phyloP scores from a whole-genome alignment of 2,329 filamentous ascomycete genomes.

The Ceratocystiopsis sp. region DNA sequence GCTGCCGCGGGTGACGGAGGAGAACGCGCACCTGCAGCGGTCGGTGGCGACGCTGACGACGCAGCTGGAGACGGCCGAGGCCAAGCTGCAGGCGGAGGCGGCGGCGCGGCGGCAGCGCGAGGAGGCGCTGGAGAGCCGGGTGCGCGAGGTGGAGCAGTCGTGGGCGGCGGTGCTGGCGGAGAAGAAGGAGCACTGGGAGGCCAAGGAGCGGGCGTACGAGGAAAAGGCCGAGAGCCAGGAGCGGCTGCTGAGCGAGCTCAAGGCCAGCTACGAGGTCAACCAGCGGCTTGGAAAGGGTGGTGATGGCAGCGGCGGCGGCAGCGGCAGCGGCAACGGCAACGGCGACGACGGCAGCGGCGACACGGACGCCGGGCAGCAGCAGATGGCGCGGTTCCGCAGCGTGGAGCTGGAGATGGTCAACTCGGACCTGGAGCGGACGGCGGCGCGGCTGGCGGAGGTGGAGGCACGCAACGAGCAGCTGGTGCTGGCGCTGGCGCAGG shows the following conservation, averaged over 20 bases:
- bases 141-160: slow-evolving; percentile 77
- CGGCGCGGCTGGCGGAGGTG: slow-evolving; percentile 69
- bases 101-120: slow-evolving; percentile 58
- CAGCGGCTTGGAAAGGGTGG: slow-evolving; percentile 68
- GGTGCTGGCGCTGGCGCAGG: slow-evolving; percentile 75
- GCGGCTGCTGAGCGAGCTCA: slow-evolving; percentile 78
- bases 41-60: slow-evolving; percentile 57
- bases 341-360: slow-evolving; percentile 11
- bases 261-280: slow-evolving; percentile 92
- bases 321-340: slow-evolving; percentile 15
- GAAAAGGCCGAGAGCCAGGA: slow-evolving; percentile 94
- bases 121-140: slow-evolving; percentile 56
- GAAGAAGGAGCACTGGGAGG: slow-evolving; percentile 90
- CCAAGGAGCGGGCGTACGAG: slow-evolving; percentile 74
- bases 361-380: slow-evolving; percentile 30
- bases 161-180: slow-evolving; percentile 84
- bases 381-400: slow-evolving; percentile 51
- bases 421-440: slow-evolving; percentile 81
- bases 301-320: slow-evolving; percentile 5
- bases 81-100: slow-evolving; percentile 62
- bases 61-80: slow-evolving; percentile 72
- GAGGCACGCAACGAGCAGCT: slow-evolving; percentile 91
- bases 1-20: slow-evolving; percentile 70
- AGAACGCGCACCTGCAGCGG: slow-evolving; percentile 75
- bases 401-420: slow-evolving; percentile 90